Percentiles rank a stretch among this genome's conserved stretches.
These are phyloP conservation scores for Parietichytrium sp. DNA, from an alignment of 108 stramenopile species.

Conservation along the genomic window DNA sequence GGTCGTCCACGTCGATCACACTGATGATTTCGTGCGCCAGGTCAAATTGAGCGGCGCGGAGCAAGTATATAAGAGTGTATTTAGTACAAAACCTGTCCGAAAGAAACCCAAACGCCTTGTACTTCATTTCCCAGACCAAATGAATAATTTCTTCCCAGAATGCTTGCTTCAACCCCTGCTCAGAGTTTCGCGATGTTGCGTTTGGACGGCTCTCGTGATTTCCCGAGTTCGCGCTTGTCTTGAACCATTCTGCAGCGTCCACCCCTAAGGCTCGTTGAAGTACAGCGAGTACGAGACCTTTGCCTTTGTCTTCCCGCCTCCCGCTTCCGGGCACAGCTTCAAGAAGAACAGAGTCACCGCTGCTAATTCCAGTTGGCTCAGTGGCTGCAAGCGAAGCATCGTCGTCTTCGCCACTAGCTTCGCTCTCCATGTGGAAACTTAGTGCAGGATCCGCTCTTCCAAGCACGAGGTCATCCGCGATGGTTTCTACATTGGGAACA, in stretches of 20 bases:
- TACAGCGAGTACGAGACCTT: too few relatives aligned
- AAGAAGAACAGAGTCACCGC: too few relatives aligned
- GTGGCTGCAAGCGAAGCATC: background rate
- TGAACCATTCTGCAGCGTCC: background rate
- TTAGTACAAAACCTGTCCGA: background rate
- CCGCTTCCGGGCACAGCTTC: background rate
- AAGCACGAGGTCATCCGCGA: background rate
- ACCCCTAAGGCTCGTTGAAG: too few relatives aligned
- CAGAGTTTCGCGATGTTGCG: too few relatives aligned
- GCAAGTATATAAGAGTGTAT: background rate
- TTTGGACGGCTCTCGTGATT: background rate
- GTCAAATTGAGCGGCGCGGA: slow-evolving; percentile 30
- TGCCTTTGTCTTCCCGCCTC: too few relatives aligned
- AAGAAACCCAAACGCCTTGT: background rate
- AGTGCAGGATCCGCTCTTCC: background rate
- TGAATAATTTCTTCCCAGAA: background rate
- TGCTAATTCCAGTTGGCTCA: background rate
- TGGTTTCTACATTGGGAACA: too few relatives aligned
- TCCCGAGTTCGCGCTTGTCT: background rate
- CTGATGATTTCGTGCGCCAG: background rate
- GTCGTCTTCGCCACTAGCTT: background rate
- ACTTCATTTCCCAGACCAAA: background rate
- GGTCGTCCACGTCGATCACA: slow-evolving; percentile 20
- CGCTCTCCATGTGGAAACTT: background rate
- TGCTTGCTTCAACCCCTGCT: background rate